Percentiles rank a stretch among this genome's conserved stretches.
Conservation (phyloP, 176 grass and related monocot genomes). For the Zea luxurians region DNA sequence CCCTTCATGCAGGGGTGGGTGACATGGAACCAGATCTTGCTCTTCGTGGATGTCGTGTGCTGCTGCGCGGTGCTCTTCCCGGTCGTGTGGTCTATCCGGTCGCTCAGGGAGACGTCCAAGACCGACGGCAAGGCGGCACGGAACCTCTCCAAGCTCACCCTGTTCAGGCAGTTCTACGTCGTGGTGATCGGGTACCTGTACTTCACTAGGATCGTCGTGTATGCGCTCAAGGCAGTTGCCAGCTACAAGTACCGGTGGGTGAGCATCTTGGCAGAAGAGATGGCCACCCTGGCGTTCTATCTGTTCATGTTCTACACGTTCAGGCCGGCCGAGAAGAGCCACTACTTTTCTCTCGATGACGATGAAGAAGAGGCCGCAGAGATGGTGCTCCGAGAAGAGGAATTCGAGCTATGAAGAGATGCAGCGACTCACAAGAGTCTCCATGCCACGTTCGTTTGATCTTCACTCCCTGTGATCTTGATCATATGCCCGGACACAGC, state of each 20-base stretch:
- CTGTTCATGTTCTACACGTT: constrained; percentile 96
- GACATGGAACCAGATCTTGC: constrained; percentile 78
- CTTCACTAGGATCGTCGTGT: constrained; percentile 85
- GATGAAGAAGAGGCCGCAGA: constrained; percentile 82
- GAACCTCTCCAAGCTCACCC: constrained; percentile 69
- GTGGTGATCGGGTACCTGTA: constrained; percentile 86
- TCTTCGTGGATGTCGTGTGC: constrained; percentile 70
- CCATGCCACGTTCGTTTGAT: constrained; percentile 18
- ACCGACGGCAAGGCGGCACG: constrained; percentile 82
- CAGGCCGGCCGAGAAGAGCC: constrained; percentile 66
- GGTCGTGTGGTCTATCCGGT: constrained; percentile 81
- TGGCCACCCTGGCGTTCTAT: constrained; percentile 70
- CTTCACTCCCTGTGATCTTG: constrained; percentile 32
- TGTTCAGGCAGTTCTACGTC: constrained; percentile 87
- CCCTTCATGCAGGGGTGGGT: constrained; percentile 70
- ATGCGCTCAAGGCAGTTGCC: constrained; percentile 60
- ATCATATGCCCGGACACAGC: constrained; percentile 34
- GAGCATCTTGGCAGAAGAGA: constrained; percentile 64
- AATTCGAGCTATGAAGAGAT: constrained; percentile 74
- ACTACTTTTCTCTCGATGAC: constrained; percentile 72
- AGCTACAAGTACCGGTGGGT: constrained; percentile 80
- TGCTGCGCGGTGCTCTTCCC: constrained; percentile 89
- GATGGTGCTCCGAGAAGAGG: constrained; percentile 79
- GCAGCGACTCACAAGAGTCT: background rate
- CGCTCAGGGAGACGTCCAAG: constrained; percentile 75